Evolutionary conservation across 1,284 basidiomycete species (phyloP).

Genomic region (Leccinum subatratum): DNA sequence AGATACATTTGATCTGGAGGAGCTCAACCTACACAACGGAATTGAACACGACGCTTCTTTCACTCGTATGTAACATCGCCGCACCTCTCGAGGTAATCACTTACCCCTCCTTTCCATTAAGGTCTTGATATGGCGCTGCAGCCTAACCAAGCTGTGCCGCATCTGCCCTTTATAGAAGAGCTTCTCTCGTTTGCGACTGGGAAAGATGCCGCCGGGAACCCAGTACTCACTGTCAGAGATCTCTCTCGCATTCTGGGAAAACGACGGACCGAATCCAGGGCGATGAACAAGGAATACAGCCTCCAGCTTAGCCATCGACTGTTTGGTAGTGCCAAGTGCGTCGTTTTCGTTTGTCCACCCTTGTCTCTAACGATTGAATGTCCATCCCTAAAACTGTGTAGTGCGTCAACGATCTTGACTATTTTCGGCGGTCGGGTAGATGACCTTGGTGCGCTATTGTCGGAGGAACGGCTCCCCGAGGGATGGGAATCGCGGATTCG

Average conservation of each 20-base stretch:
- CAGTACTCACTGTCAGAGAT: constrained; percentile 50
- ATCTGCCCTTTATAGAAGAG: constrained; percentile 48
- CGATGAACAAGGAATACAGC: constrained; percentile 51
- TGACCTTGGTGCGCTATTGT: constrained; percentile 40
- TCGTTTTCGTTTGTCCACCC: constrained; percentile 10
- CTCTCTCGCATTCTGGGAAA: constrained; percentile 51
- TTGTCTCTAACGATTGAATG: not conserved
- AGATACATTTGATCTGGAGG: constrained; percentile 59
- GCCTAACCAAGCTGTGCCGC: constrained; percentile 50
- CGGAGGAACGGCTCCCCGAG: too few species aligned
- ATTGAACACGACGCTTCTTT: constrained; percentile 76
- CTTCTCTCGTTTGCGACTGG: constrained; percentile 57
- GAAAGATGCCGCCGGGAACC: constrained; percentile 44
- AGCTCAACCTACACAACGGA: constrained; percentile 67
- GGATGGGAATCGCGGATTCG: too few species aligned
- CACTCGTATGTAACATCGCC: constrained; percentile 34
- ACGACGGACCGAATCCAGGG: constrained; percentile 51
- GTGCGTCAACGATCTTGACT: constrained; percentile 54
- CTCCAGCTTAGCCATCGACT: constrained; percentile 46
- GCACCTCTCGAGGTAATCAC: too few species aligned
- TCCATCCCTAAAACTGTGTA: constrained; percentile 1
- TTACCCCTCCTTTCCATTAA: constrained; percentile 24
- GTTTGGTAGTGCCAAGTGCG: constrained; percentile 65
- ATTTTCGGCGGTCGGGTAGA: constrained; percentile 58
- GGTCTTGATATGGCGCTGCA: constrained; percentile 52